A percentile compares a stretch with the other conserved stretches of the same genome.
Evolutionary conservation across 129 eudicot genomes (phyloP).

Genomic region (Tagetes patula): DNA sequence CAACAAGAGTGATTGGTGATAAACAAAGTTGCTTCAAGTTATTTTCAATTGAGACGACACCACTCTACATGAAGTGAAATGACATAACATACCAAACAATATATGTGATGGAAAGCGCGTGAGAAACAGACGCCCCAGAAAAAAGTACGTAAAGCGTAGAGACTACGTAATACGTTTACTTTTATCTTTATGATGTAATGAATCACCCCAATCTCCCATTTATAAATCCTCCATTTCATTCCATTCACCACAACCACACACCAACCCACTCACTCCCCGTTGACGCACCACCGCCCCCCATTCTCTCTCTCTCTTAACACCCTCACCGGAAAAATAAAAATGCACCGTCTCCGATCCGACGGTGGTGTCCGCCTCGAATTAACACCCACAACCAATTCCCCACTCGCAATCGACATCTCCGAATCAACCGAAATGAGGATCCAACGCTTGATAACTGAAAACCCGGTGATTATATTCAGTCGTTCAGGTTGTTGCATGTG

Average conservation of each 20-base stretch:
- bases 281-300: conserved; percentile 7
- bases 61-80: too few relatives aligned
- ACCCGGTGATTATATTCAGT: conserved; percentile 78
- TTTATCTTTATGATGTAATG: conserved; percentile 41
- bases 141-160: conserved; percentile 35
- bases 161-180: conserved; percentile 40
- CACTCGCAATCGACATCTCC: conserved; percentile 65
- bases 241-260: conserved; percentile 31
- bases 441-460: conserved; percentile 74
- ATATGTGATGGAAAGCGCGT: conserved; percentile 27
- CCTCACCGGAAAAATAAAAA: conserved; percentile 43
- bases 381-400: conserved; percentile 57
- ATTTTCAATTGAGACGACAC: too few relatives aligned
- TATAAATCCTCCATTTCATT: conserved; percentile 28
- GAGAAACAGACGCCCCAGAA: background rate
- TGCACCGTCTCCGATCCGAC: conserved; percentile 41
- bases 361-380: conserved; percentile 79
- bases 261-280: conserved; percentile 14
- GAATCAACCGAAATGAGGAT: conserved; percentile 86
- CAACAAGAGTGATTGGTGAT: too few relatives aligned
- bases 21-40: too few relatives aligned
- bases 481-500: conserved; percentile 91
- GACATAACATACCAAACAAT: too few relatives aligned
- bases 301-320: conserved; percentile 15
- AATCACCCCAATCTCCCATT: conserved; percentile 34